These are phyloP conservation scores for Colletotrichum karsti DNA, from an alignment of 2,329 filamentous ascomycete genomes.

Conservation along the genomic window DNA sequence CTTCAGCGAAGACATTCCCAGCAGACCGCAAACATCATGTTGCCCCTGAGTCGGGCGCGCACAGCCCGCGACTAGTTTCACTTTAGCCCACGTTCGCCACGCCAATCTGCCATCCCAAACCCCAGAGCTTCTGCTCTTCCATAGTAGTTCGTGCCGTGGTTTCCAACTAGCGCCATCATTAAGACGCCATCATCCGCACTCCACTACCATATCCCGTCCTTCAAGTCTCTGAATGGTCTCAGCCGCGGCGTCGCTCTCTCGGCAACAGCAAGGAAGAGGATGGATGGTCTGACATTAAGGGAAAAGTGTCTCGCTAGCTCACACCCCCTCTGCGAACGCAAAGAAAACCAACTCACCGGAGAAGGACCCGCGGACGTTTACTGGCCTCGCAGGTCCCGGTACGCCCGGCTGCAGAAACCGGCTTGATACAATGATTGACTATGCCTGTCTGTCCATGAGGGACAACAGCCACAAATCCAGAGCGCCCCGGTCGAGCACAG, in stretches of 20 bases:
- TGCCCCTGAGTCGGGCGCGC: constrained; percentile 3
- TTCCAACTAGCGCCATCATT: neutral
- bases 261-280: neutral
- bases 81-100: neutral
- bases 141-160: neutral
- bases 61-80: constrained; percentile 5
- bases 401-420: neutral
- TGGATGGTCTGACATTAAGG: neutral
- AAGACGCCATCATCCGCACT: neutral
- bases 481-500: neutral
- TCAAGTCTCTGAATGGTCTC: neutral
- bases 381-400: neutral
- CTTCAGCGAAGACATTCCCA: neutral
- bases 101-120: neutral
- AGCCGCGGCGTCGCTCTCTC: neutral
- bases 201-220: neutral
- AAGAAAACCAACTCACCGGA: neutral
- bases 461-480: neutral
- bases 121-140: neutral
- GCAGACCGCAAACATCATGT: neutral
- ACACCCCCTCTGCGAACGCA: neutral
- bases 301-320: neutral
- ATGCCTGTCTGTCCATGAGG: neutral
- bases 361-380: neutral
- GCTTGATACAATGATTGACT: neutral